phyloP scores from a whole-genome alignment of 2,329 filamentous ascomycete genomes.

The Fusarium euwallaceae region DNA sequence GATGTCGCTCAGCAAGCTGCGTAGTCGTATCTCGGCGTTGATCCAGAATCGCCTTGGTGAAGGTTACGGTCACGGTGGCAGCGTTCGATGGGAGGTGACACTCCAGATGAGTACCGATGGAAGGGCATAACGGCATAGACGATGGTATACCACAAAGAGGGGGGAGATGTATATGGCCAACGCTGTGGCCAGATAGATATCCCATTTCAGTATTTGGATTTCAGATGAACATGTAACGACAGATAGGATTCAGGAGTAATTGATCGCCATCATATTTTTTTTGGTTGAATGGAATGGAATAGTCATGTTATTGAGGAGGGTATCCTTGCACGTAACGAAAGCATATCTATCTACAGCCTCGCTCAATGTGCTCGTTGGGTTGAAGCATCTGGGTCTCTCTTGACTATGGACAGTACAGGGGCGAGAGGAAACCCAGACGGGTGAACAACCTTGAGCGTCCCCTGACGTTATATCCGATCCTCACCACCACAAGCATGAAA shows the following conservation, averaged over 20 bases:
- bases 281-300: slow-evolving; percentile 13
- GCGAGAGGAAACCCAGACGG: neutral
- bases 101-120: slow-evolving; percentile 74
- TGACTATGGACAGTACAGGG: slow-evolving; percentile 7
- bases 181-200: neutral
- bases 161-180: slow-evolving; percentile 1
- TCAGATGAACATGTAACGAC: neutral
- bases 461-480: slow-evolving; percentile 12
- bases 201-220: neutral
- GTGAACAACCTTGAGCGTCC: neutral
- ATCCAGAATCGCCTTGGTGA: slow-evolving; percentile 90
- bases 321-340: slow-evolving; percentile 44
- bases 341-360: slow-evolving; percentile 38
- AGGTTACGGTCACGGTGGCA: slow-evolving; percentile 83
- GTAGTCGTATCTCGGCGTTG: slow-evolving; percentile 81
- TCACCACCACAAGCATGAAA: slow-evolving; percentile 20
- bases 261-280: neutral
- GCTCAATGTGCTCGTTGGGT: slow-evolving; percentile 15
- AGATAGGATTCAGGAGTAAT: neutral
- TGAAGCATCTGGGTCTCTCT: neutral
- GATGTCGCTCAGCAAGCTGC: slow-evolving; percentile 77
- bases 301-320: slow-evolving; percentile 47
- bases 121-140: slow-evolving; percentile 30
- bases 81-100: slow-evolving; percentile 92
- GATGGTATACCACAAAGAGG: neutral